Percentiles rank a stretch among this genome's conserved stretches.
Evolutionary conservation across 768 basidiomycete species (phyloP).

Genomic region (Amanita fuliginea): DNA sequence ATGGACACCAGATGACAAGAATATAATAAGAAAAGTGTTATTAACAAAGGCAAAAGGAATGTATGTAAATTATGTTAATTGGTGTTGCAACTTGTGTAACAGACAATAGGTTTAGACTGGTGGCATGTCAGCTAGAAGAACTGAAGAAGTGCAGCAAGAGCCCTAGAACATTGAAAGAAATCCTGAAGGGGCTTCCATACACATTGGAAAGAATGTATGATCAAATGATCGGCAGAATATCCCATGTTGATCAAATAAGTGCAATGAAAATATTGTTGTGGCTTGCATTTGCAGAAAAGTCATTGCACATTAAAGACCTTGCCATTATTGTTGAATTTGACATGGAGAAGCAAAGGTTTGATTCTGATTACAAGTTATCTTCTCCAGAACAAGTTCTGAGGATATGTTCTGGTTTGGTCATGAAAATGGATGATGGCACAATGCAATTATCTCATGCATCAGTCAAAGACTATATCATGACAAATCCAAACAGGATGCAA

Average conservation of each 20-base stretch:
- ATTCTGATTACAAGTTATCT: not conserved
- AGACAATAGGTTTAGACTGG: not conserved
- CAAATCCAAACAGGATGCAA: not conserved
- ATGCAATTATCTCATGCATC: no score
- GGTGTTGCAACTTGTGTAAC: not conserved
- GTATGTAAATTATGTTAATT: not conserved
- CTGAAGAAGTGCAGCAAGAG: not conserved
- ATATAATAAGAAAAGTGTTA: not conserved
- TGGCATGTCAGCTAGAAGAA: not conserved
- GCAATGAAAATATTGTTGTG: no score
- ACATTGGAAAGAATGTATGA: no score
- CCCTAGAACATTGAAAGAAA: no score
- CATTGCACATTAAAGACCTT: no score
- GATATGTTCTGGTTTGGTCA: no score
- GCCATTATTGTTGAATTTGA: not conserved
- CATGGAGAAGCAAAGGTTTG: not conserved
- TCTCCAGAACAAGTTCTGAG: no score
- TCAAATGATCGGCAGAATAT: no score
- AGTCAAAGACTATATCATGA: not conserved
- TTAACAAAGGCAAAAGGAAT: not conserved
- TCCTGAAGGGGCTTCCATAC: no score
- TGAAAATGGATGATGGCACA: no score
- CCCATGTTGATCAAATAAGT: no score
- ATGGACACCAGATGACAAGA: not conserved
- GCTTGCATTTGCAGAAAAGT: no score